Evolutionary conservation across 495 filamentous ascomycete genomes (phyloP), one percentile per base, ranked within the genome.

Genomic region (Pseudoneurospora amorphoporcata): DNA sequence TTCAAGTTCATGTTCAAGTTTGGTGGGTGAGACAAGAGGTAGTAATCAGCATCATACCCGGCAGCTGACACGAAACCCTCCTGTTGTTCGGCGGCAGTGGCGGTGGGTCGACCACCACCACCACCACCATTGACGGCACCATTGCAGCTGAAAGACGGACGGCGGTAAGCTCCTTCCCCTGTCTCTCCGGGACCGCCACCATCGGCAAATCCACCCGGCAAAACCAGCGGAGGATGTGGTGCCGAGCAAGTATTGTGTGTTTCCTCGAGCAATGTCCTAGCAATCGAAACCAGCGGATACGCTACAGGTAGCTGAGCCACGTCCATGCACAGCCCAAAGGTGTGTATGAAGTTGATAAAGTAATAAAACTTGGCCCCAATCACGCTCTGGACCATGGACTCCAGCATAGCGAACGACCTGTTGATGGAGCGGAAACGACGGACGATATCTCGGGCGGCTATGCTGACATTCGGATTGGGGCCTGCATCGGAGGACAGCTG

Each of bases 331-430:
- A 35, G 3, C 29, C 39, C 69, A 69, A 76, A 75, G 9, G 74
- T 41, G 29, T 69, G 38, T 38, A 76, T 68, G 19, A 76, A 76
- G 68, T 74, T 76, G 38, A 76, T 38, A 3, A 76, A 58, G 53
- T 76, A 76, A 42, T 74, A 74, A 38, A 76, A 47, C 32, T 73
- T 69, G 12, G 70, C 53, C 19, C 74, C 74, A 8, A 76, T 74
- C 29, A 74, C 68, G 68, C 72, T 43, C 4, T 40, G 38, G 14
- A 73, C 72, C 35, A 73, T n/a, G 14, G 74, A 70, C 72, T 76
- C 74, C 8, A 76, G 72, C 23, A 74, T 68, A 41, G 74, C 74
- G n/a, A 76, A 72, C 2, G 68, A 69, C 19, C 76, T 69, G 72
- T 77, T 77, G 45, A 74, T 39, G 5, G 70, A 23, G 10, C 68